Base-by-base conservation (phyloP, 352 stramenopile genomes). In the Phytophthora sojae region DNA sequence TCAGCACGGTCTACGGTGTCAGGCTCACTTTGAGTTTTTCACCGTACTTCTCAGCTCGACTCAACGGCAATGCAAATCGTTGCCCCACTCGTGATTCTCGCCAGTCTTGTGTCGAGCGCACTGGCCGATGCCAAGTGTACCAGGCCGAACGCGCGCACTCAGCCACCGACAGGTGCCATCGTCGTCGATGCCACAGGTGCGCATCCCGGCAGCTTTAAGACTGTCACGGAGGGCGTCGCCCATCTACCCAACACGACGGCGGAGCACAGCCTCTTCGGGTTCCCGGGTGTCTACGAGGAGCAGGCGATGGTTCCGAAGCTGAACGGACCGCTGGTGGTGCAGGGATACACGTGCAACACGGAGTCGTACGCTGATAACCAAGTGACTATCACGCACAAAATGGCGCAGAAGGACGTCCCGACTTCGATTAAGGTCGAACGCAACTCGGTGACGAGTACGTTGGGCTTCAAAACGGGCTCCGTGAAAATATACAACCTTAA, bases 381-480 rank as follows among this genome's bases (percentile, higher is more conserved):
- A 19, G 51, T 42, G 26, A 39, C 51, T 42, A 57, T 44, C 17
- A 42, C 51, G 14, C 23, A 57, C 51, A 57, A 21, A 4, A 57
- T 42, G 51, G 51, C 51, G 23, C 51, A 52, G 45, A 52, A 52
- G 45, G 45, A 52, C n/a, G 7, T 51, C 15, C 44, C 44, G 9
- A 12, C 37, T 12, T 25, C 44, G n/a, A 51, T 25, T 51, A 51
- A 12, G 15, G 17, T 25, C 7, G 44, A 21, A 17, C 17, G 17
- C 14, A 51, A 51, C n/a, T 21, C 44, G n/a, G 6, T 21, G 15
- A 25, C n/a, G 15, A 51, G 44, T 8, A 51, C 44, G 17, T 51
- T 51, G 17, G 17, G 44, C n/a, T 17, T 51, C 44, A 51, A 51
- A 17, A 17, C 17, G 15, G 25, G 15, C 4, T 11, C 1, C 15